Evolutionary conservation across 139 green algal genomes (phyloP), one percentile per base, ranked within the genome.

Genomic region (Parachlorella kessleri): DNA sequence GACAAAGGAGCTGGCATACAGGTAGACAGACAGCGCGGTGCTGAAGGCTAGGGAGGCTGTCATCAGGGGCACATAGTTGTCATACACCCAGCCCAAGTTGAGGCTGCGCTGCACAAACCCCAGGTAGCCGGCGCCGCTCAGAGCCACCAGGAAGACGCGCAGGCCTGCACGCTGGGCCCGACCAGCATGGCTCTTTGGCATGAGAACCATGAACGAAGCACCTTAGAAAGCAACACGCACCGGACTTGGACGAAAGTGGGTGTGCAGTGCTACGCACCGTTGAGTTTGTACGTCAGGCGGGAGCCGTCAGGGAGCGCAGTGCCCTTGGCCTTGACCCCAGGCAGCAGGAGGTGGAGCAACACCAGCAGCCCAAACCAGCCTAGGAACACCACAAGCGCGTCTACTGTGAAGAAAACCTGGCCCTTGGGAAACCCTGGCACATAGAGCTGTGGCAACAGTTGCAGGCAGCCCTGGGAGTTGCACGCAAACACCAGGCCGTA

Each of bases 241-340:
- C n/a, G n/a, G n/a, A n/a, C n/a, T n/a, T n/a, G n/a, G n/a, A n/a
- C n/a, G n/a, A n/a, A n/a, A n/a, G n/a, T n/a, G n/a, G n/a, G n/a
- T n/a, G n/a, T n/a, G n/a, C n/a, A n/a, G n/a, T n/a, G n/a, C n/a
- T n/a, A n/a, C n/a, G n/a, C n/a, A 95, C 93, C 92, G 71, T 94
- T 98, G 4, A 98, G 81, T 68, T 96, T 96, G 87, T 98, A 98
- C 0, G 63, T 87, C 1, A 98, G 87, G 2, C 85, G 81, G 6
- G 66, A 70, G 6, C 88, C 88, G 72, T 94, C 79, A 1, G 83
- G 65, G 64, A 97, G 85, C 33, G 81, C 14, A 32, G 88, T 86
- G 1, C 95, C 95, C 68, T 93, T n/a, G 1, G 40, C 76, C 4
- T 32, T n/a, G 54, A 89, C 48, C 3, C 93, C 93, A 6, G 95